These are phyloP conservation scores for Perkinsus olseni DNA, from an alignment of 169 alveolate genomes.

Conservation along the genomic window DNA sequence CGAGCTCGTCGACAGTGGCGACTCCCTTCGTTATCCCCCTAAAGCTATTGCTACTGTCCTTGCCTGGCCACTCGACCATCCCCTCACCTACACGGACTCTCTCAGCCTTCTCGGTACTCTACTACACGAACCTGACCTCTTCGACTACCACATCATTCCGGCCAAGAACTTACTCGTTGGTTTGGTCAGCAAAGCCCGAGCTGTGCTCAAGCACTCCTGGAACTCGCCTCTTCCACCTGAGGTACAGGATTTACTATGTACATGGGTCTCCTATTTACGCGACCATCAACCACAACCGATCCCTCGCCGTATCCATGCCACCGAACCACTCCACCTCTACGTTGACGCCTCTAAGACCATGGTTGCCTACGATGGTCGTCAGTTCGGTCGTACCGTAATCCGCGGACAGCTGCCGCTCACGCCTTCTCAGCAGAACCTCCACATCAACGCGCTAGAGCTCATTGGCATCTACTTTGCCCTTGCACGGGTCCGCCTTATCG, in stretches of 20 bases:
- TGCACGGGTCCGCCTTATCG: neutral
- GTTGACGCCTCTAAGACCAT: neutral
- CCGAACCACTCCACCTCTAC: neutral
- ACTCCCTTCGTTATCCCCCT: neutral
- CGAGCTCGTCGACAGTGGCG: neutral
- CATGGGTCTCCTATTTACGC: neutral
- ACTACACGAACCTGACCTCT: neutral
- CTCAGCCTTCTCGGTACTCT: neutral
- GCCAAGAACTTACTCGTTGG: neutral
- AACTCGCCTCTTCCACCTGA: neutral
- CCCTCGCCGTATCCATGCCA: neutral
- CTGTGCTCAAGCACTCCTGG: neutral
- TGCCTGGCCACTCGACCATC: neutral
- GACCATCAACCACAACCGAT: neutral
- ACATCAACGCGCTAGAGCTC: neutral
- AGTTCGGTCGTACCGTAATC: neutral
- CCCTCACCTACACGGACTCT: neutral
- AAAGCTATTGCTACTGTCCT: neutral
- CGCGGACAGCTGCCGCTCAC: neutral
- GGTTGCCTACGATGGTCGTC: neutral
- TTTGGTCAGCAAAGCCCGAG: neutral
- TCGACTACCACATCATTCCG: neutral
- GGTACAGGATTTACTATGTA: neutral
- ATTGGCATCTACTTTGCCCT: neutral
- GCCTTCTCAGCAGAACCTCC: neutral